phyloP scores from a whole-genome alignment of 352 stramenopile species.

The Phytophthora hibernalis region DNA sequence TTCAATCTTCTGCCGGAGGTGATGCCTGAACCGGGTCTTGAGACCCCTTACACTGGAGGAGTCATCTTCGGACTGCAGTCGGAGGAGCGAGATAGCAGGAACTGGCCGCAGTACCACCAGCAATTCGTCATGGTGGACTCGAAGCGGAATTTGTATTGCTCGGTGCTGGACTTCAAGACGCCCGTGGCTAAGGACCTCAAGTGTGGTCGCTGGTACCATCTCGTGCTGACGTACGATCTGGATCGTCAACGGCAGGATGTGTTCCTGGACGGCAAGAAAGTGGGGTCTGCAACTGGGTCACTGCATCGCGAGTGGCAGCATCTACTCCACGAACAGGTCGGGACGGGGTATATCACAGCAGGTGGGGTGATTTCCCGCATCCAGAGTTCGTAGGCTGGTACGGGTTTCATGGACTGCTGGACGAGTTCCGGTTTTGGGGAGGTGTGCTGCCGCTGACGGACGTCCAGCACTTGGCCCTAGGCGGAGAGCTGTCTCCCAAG shows the following conservation, averaged over 20 bases:
- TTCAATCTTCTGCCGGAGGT: slow-evolving; percentile 37
- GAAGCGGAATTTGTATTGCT: slow-evolving; percentile 53
- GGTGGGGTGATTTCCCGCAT: slow-evolving; percentile 30
- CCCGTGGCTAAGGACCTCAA: slow-evolving; percentile 32
- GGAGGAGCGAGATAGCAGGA: slow-evolving; percentile 28
- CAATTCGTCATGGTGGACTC: slow-evolving; percentile 39
- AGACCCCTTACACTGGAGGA: slow-evolving; percentile 20
- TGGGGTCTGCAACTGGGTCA: slow-evolving; percentile 19
- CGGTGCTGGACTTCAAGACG: slow-evolving; percentile 42
- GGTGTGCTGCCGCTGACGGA: slow-evolving; percentile 11
- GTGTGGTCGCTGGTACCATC: slow-evolving; percentile 50
- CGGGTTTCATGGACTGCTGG: slow-evolving; percentile 49
- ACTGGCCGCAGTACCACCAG: slow-evolving; percentile 53
- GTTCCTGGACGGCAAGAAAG: slow-evolving; percentile 46
- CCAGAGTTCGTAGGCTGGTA: slow-evolving; percentile 47
- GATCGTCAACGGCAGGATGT: slow-evolving; percentile 37
- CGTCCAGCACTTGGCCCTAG: slow-evolving; percentile 15
- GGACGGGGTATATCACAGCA: slow-evolving; percentile 46
- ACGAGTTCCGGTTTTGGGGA: slow-evolving; percentile 41
- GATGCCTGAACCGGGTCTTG: too few relatives aligned
- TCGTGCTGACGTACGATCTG: slow-evolving; percentile 48
- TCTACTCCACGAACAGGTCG: slow-evolving; percentile 48
- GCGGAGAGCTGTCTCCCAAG: slow-evolving; percentile 10
- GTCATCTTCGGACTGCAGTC: slow-evolving; percentile 58
- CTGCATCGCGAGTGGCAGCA: slow-evolving; percentile 47